phyloP scores from a whole-genome alignment of 2,329 filamentous ascomycete species.

The Diaporthe citriasiana region DNA sequence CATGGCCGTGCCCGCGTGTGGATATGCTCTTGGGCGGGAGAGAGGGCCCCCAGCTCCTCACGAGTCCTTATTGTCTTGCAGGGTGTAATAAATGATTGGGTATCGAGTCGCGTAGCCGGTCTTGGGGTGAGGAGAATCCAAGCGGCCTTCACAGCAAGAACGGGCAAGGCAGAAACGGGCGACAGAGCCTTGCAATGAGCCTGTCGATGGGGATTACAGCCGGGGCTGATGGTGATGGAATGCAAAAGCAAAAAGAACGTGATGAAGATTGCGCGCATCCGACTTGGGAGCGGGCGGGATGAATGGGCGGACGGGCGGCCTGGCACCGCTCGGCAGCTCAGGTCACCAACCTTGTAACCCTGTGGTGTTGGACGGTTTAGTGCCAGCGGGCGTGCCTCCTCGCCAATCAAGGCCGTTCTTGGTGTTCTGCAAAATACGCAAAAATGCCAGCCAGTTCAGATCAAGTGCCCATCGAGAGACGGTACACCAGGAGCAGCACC shows the following conservation, averaged over 20 bases:
- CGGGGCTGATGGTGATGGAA: not conserved
- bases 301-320: not conserved
- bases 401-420: constrained; percentile 23
- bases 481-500: not conserved
- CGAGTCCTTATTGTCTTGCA: constrained; percentile 14
- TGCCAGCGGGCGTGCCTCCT: constrained; percentile 9
- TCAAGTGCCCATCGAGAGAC: constrained; percentile 8
- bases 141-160: not conserved
- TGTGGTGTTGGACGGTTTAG: constrained; percentile 21
- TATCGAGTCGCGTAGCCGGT: constrained; percentile 30
- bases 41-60: not conserved
- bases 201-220: not conserved
- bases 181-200: not conserved
- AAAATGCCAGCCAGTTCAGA: not conserved
- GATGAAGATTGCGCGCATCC: constrained; percentile 15
- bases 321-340: not conserved
- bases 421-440: not conserved
- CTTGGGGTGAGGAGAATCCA: constrained; percentile 23
- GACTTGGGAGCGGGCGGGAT: constrained; percentile 25
- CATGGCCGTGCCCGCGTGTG: constrained; percentile 32
- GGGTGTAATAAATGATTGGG: constrained; percentile 13
- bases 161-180: not conserved
- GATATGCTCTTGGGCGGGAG: constrained; percentile 5
- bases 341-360: not conserved
- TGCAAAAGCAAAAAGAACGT: constrained; percentile 16